Evolutionary conservation across 805 yeast genomes (phyloP), one percentile per base, ranked within the genome.

Genomic region (Vanderwaltozyma tropicalis): DNA sequence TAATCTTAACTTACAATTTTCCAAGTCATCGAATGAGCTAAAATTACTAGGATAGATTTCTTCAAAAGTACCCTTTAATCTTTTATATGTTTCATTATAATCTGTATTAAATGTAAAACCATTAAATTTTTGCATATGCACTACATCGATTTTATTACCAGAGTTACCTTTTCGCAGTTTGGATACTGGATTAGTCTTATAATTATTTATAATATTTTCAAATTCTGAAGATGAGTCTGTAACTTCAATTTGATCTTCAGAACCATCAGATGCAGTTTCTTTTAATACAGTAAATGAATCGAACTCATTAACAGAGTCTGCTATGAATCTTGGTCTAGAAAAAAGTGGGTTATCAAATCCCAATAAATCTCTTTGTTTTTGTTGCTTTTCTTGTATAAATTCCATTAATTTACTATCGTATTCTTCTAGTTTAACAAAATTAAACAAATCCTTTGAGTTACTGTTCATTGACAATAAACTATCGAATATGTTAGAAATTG

Each of bases 391-490:
- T 32, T 45, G 49, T 19, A 47, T 37, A 20, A 41, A 43, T 15
- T 40, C 35, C 5, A 21, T 31, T 16, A 52, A 38, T 10, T 41
- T 40, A 12, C 22, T 37, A 24, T 40, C 39, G 21, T 41, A 47
- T 29, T 43, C 38, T 8, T 16, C 37, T 31, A 52, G 30, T 24
- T 45, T 46, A 1, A 43, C 48, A 38, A 52, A 50, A 29, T 48
- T 43, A 33, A 52, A 52, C n/a, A 31, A 34, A 19, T 39, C 38
- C 9, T 35, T 39, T 5, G 41, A 20, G 14, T 38, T 38, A 11
- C 34, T 28, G 29, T 50, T 46, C 41, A 48, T 37, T 18, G 14
- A 31, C 5, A 49, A 41, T 22, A 52, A 40, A 37, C 46, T 46
- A 18, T 50, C 43, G 27, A 52, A 44, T 11, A 45, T 50, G 9